A percentile compares a stretch with the other conserved stretches of the same genome.
Evolutionary conservation across 1,139 yeast genomes (phyloP).

Genomic region (Wickerhamomyces sp.): DNA sequence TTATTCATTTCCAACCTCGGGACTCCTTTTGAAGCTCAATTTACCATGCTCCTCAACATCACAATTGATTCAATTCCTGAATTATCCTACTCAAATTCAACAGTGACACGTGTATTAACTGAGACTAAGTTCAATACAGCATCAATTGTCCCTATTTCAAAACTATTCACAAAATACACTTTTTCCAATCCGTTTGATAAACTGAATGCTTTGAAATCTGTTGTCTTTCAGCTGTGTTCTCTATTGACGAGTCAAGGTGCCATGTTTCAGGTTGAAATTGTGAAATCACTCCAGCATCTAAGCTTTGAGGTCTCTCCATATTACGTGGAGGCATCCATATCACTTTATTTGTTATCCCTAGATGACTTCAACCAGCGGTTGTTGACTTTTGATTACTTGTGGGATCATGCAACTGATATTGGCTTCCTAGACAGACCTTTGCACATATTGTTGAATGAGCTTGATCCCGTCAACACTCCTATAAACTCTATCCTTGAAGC

Average conservation of each 20-base stretch:
- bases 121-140: constrained; percentile 4
- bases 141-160: constrained; percentile 11
- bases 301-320: constrained; percentile 25
- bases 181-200: constrained; percentile 16
- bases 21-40: constrained; percentile 20
- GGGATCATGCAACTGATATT: constrained; percentile 52
- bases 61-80: constrained; percentile 46
- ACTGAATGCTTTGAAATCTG: constrained; percentile 12
- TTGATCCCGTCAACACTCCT: constrained; percentile 38
- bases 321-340: constrained; percentile 57
- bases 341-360: constrained; percentile 41
- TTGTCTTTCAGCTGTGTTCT: constrained; percentile 16
- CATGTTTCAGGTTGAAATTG: constrained; percentile 21
- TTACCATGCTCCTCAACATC: constrained; percentile 37
- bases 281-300: constrained; percentile 17
- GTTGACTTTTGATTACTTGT: constrained; percentile 47
- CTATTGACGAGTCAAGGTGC: constrained; percentile 8
- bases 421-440: constrained; percentile 57
- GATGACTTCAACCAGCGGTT: constrained; percentile 35
- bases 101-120: constrained; percentile 9
- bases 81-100: constrained; percentile 18
- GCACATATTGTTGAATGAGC: constrained; percentile 63
- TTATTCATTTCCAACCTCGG: constrained; percentile 30
- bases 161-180: constrained; percentile 14
- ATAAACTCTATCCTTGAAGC: constrained; percentile 43